phyloP scores from a whole-genome alignment of 1,284 basidiomycete species.

The Cutaneotrichosporon dermatis region DNA sequence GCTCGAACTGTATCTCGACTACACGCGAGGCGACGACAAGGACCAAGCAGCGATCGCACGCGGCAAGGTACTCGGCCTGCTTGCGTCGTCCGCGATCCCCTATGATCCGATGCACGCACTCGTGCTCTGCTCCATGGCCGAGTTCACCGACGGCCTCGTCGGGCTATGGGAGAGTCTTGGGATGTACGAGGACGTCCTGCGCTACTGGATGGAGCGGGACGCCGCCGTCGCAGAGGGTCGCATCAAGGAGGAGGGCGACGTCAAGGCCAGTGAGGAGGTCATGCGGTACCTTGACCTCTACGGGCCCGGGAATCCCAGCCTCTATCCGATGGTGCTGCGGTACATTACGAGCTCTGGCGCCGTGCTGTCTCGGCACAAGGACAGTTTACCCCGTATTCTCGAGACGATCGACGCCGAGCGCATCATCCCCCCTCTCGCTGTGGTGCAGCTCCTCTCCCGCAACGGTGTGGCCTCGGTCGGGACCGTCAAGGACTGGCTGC shows the following conservation, averaged over 20 bases:
- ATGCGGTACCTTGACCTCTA: conserved; percentile 68
- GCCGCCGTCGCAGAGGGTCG: conserved; percentile 24
- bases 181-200: conserved; percentile 92
- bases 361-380: conserved; percentile 63
- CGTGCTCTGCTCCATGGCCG: conserved; percentile 79
- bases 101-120: conserved; percentile 89
- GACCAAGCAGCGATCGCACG: conserved; percentile 20
- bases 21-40: conserved; percentile 46
- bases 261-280: conserved; percentile 54
- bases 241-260: conserved; percentile 1
- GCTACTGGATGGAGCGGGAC: conserved; percentile 80
- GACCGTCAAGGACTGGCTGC: conserved; percentile 82
- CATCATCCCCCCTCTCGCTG: conserved; percentile 80
- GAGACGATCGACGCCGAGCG: conserved; percentile 69
- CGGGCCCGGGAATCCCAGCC: conserved; percentile 63
- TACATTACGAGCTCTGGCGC: conserved; percentile 78
- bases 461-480: conserved; percentile 86
- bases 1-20: conserved; percentile 82
- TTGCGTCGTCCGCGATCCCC: conserved; percentile 61
- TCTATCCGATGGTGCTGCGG: conserved; percentile 84
- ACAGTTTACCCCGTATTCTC: conserved; percentile 67
- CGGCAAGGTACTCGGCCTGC: conserved; percentile 63
- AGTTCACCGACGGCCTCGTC: conserved; percentile 78
- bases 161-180: conserved; percentile 87
- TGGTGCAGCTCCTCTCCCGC: conserved; percentile 80